Evolutionary conservation across 805 yeast species (phyloP).

Genomic region (Teunomyces pallodes): DNA sequence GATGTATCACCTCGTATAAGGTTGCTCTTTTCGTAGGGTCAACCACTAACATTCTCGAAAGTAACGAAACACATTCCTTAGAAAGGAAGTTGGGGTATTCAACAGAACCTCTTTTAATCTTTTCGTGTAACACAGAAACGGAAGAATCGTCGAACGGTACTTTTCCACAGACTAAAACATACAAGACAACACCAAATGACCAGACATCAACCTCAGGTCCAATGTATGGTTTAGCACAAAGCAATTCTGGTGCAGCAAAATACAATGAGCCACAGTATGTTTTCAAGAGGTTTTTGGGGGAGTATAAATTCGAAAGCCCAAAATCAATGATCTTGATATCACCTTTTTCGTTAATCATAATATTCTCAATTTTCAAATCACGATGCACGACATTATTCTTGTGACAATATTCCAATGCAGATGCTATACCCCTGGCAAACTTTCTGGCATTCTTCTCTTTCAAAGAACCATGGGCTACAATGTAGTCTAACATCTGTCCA

Average conservation of each 20-base stretch:
- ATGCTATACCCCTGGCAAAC: conserved; percentile 91
- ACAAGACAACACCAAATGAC: conserved; percentile 96
- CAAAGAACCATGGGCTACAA: conserved; percentile 91
- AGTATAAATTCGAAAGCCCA: conserved; percentile 86
- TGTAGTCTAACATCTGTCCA: conserved; percentile 95
- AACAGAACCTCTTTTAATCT: conserved; percentile 87
- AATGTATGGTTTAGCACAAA: conserved; percentile 85
- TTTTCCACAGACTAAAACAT: conserved; percentile 94
- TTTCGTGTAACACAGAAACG: conserved; percentile 87
- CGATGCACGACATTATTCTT: conserved; percentile 94
- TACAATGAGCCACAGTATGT: conserved; percentile 97
- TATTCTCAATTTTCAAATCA: conserved; percentile 93
- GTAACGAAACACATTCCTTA: conserved; percentile 72
- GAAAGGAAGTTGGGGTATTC: conserved; percentile 86
- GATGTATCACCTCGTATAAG: conserved; percentile 72
- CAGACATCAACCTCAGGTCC: conserved; percentile 99
- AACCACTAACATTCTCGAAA: conserved; percentile 89
- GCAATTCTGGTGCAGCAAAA: conserved; percentile 96
- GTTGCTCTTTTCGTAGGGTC: conserved; percentile 80
- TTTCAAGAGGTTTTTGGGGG: conserved; percentile 67
- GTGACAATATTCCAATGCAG: conserved; percentile 92
- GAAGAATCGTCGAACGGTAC: conserved; percentile 97
- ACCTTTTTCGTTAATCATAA: conserved; percentile 89
- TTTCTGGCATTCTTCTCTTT: conserved; percentile 92
- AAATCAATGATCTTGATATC: conserved; percentile 95